Conservation (phyloP, 2,329 filamentous ascomycete genomes). For the Emydomyces testavorans region DNA sequence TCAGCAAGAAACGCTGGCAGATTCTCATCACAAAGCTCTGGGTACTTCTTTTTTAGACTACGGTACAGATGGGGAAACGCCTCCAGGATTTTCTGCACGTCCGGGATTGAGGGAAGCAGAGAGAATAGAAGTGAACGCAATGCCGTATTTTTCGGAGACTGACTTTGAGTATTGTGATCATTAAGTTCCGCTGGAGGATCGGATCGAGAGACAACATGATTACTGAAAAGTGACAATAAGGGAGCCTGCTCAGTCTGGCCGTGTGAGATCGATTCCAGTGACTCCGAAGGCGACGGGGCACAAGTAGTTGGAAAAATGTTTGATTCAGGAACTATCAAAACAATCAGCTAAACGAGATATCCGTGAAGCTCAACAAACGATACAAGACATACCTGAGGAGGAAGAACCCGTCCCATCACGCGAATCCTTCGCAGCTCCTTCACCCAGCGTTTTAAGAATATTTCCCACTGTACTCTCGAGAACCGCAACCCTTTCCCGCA, state of each 20-base stretch:
- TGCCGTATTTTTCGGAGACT: conserved; percentile 22
- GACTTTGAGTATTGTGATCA: neutral
- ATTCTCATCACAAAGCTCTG: conserved; percentile 22
- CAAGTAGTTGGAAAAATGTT: neutral
- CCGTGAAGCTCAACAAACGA: neutral
- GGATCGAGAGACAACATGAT: conserved; percentile 23
- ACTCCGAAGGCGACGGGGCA: conserved; percentile 2
- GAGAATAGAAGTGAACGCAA: conserved; percentile 23
- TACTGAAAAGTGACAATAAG: conserved; percentile 30
- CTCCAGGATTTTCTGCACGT: conserved; percentile 26
- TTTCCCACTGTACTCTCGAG: conserved; percentile 29
- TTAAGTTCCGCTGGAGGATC: neutral
- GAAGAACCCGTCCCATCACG: neutral
- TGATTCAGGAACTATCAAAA: neutral
- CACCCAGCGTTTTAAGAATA: conserved; percentile 25
- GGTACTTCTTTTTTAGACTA: conserved; percentile 27
- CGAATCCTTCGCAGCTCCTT: conserved; percentile 4
- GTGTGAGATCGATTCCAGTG: conserved; percentile 12
- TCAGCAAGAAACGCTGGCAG: conserved; percentile 9
- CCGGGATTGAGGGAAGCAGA: conserved; percentile 26
- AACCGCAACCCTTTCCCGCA: conserved; percentile 30
- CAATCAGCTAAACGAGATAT: neutral
- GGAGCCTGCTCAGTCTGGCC: conserved; percentile 28
- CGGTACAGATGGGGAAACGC: conserved; percentile 24
- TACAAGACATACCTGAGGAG: neutral